Evolutionary conservation across 352 stramenopile species (phyloP), one percentile per base, ranked within the genome.

Genomic region (Phytophthora tentaculata): DNA sequence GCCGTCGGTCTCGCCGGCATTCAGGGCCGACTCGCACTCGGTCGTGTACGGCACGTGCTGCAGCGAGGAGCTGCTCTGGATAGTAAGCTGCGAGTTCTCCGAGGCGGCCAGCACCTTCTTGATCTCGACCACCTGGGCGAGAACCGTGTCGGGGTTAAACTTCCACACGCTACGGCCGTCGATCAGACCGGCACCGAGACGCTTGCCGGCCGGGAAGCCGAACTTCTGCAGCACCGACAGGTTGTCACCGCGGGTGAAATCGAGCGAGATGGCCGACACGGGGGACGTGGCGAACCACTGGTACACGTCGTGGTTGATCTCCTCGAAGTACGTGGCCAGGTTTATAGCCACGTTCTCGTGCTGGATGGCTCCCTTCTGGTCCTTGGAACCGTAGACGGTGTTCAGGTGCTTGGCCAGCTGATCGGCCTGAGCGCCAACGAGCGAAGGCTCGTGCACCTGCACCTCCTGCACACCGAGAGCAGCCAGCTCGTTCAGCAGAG

Each of bases 91-190:
- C 1, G 75, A 68, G 64, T 82, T 78, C 32, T 69, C 52, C 1
- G 83, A 77, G 12, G 69, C 70, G 13, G 75, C 61, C 0, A 92
- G 70, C 20, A 95, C 74, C 71, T 76, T 66, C 71, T 91, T 86
- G 65, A 97, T 85, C 53, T 83, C 69, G 0, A 67, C 45, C 13
- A 95, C 69, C 55, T 90, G 67, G 1, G 65, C 56, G 35, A 88
- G 39, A 19, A 93, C 64, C 37, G 82, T 80, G 12, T 80, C 69
- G 2, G 89, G 86, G 69, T 96, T 87, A 63, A 96, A 86, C 75
- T 94, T 95, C 93, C 93, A 98, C 60, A 97, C 86, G 64, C 82
- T 96, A n/a, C 92, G 90, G 50, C 84, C 86, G 71, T 98, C 90
- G 53, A 98, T 92, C 17, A 98, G 64, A 64, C 92, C 93, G 12